Evolutionary conservation across 345 rosid species (phyloP).

Genomic region (Murraya paniculata): DNA sequence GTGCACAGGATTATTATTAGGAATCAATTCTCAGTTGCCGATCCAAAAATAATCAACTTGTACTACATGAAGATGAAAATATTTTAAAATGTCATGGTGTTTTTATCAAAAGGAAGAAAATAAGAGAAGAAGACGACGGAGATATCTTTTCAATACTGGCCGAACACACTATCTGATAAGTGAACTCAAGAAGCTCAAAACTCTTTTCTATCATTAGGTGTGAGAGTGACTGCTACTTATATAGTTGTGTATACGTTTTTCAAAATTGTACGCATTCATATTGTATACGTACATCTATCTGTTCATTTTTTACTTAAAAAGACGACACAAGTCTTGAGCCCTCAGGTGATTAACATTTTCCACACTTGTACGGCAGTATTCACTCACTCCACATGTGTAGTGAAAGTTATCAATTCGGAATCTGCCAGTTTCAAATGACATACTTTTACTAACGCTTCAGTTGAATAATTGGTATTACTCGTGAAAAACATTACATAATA

Average conservation of each 20-base stretch:
- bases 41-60: no score
- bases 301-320: no score
- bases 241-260: background rate
- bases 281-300: background rate
- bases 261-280: background rate
- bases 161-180: background rate
- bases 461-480: background rate
- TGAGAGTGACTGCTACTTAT: background rate
- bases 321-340: no score
- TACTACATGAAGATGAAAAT: no score
- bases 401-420: no score
- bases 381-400: background rate
- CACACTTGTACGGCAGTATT: background rate
- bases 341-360: background rate
- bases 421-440: background rate
- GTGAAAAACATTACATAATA: background rate
- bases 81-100: background rate
- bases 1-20: no score
- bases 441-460: background rate
- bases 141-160: background rate
- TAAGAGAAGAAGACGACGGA: background rate
- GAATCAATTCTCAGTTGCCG: no score
- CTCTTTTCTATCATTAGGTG: background rate
- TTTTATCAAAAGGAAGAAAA: no score
- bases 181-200: background rate